Conservation (phyloP, 78 protist species). For the Isochrysis galbana region DNA sequence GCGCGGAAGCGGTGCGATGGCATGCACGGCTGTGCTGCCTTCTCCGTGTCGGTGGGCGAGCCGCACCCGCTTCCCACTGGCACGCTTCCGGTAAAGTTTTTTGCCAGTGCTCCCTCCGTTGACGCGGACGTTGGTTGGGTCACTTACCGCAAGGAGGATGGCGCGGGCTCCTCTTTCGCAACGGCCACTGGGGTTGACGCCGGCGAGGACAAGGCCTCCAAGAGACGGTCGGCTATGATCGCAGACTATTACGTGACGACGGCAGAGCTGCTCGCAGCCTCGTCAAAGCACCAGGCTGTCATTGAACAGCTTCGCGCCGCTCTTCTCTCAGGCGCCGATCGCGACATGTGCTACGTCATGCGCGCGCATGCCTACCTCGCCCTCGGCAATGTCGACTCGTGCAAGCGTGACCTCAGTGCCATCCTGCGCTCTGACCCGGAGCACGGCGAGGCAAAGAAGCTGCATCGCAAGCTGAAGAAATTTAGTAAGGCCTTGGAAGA, state of each 20-base stretch:
- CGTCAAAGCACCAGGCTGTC: not conserved
- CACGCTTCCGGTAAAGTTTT: not conserved
- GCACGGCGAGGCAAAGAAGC: not conserved
- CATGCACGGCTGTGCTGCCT: not conserved
- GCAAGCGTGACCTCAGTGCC: conserved; percentile 1
- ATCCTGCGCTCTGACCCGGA: not conserved
- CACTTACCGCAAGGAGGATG: not conserved
- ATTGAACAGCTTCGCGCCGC: not conserved
- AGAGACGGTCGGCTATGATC: not conserved
- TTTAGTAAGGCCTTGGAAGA: not conserved
- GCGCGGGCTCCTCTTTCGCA: not conserved
- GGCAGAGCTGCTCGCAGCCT: not conserved
- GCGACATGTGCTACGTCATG: not conserved
- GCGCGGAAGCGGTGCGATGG: not conserved
- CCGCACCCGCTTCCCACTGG: not conserved
- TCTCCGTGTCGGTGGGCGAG: not conserved
- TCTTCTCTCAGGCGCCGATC: not conserved
- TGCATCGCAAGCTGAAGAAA: conserved; percentile 11
- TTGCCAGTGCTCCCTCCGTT: not conserved
- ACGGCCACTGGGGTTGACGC: not conserved
- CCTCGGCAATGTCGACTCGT: not conserved
- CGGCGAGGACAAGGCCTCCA: not conserved
- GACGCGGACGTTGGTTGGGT: not conserved
- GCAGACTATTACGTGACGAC: not conserved
- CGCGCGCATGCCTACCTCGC: not conserved